Percentiles rank a stretch among this genome's conserved stretches.
These are phyloP conservation scores for Nicotiana otophora DNA, from an alignment of 257 asterid genomes.

Conservation along the genomic window DNA sequence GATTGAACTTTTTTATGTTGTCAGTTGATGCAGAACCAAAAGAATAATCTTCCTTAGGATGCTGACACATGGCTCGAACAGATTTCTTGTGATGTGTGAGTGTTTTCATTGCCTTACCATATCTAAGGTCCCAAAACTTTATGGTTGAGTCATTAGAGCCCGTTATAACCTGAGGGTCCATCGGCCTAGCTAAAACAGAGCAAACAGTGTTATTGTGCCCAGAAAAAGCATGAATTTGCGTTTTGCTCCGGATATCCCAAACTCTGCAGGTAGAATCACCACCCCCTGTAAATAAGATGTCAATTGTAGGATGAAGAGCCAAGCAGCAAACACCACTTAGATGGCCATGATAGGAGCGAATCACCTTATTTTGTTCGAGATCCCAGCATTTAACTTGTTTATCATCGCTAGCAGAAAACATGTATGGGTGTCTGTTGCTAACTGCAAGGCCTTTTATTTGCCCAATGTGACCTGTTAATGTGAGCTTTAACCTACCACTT, in stretches of 20 bases:
- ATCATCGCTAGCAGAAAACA: slow-evolving; percentile 94
- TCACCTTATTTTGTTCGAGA: too few relatives aligned
- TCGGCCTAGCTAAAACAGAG: too few relatives aligned
- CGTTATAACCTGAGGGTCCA: slow-evolving; percentile 88
- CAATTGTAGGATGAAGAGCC: slow-evolving; percentile 69
- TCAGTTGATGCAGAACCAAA: slow-evolving; percentile 95
- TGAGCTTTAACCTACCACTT: slow-evolving; percentile 51
- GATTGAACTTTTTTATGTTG: slow-evolving; percentile 55
- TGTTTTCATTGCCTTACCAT: too few relatives aligned
- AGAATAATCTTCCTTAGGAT: slow-evolving; percentile 16
- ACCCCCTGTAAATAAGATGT: too few relatives aligned
- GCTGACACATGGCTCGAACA: not conserved
- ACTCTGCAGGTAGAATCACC: too few relatives aligned
- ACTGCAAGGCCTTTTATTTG: slow-evolving; percentile 68
- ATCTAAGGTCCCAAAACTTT: too few relatives aligned
- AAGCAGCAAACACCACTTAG: too few relatives aligned
- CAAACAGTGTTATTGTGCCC: too few relatives aligned
- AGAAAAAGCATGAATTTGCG: too few relatives aligned
- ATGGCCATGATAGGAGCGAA: too few relatives aligned
- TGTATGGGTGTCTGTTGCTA: slow-evolving; percentile 70
- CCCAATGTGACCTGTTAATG: slow-evolving; percentile 64
- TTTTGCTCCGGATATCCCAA: too few relatives aligned
- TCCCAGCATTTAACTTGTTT: slow-evolving; percentile 38
- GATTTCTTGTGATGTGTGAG: too few relatives aligned
- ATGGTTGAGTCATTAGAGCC: slow-evolving; percentile 63